Evolutionary conservation across 2,329 filamentous ascomycete genomes (phyloP).

Genomic region (Penicillium sp.): DNA sequence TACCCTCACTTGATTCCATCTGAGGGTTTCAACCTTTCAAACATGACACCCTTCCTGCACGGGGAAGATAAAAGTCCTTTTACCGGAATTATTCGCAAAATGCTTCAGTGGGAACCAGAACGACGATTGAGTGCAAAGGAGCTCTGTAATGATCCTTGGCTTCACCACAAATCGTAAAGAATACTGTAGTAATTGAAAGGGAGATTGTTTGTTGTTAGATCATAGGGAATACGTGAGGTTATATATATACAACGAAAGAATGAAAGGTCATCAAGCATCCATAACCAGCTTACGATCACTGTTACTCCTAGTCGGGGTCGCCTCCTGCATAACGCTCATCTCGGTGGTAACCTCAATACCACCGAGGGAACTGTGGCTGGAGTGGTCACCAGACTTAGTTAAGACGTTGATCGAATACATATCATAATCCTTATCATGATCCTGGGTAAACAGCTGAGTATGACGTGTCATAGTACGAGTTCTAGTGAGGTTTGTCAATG

Average conservation of each 20-base stretch:
- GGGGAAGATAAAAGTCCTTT: no score
- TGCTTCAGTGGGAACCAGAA: no score
- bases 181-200: no score
- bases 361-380: slow-evolving; percentile 11
- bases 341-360: slow-evolving; percentile 36
- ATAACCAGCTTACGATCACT: slow-evolving; percentile 27
- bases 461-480: slow-evolving; percentile 16
- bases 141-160: no score
- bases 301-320: slow-evolving; percentile 11
- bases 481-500: slow-evolving; percentile 11
- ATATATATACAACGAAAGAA: not conserved
- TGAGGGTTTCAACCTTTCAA: no score
- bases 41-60: no score
- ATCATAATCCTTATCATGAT: slow-evolving; percentile 27
- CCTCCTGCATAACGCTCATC: slow-evolving; percentile 28
- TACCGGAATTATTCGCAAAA: no score
- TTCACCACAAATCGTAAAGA: no score
- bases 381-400: slow-evolving; percentile 16
- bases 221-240: no score
- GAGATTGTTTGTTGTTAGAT: no score
- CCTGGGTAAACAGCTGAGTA: slow-evolving; percentile 20
- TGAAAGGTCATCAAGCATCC: slow-evolving; percentile 13
- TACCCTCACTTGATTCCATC: no score
- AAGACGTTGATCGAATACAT: slow-evolving; percentile 29
- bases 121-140: no score